Evolutionary conservation across 2,329 filamentous ascomycete species (phyloP).

Genomic region (Chaetothyriales sp.): DNA sequence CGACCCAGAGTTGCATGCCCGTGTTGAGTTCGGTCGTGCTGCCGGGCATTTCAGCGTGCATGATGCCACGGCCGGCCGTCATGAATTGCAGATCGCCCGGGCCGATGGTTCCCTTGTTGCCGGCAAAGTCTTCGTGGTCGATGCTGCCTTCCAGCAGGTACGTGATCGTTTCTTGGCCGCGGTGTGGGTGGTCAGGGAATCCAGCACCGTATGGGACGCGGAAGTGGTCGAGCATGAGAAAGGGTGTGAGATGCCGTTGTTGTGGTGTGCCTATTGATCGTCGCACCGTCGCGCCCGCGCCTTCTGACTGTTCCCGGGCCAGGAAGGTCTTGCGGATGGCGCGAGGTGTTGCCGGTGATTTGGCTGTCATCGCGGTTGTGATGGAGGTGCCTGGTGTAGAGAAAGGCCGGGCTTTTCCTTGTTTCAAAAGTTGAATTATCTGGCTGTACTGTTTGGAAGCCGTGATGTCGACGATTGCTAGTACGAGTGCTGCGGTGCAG

Average conservation of each 20-base stretch:
- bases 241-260: conserved; percentile 76
- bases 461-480: neutral
- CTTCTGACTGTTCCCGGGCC: conserved; percentile 75
- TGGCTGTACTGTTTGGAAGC: neutral
- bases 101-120: conserved; percentile 69
- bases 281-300: conserved; percentile 73
- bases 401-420: neutral
- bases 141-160: conserved; percentile 76
- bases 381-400: neutral
- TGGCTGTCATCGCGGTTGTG: neutral
- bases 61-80: conserved; percentile 83
- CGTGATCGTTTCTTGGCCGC: conserved; percentile 80
- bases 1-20: conserved; percentile 91
- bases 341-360: conserved; percentile 35
- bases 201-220: conserved; percentile 64
- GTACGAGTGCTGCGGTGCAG: conserved; percentile 8
- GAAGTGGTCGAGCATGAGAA: conserved; percentile 95
- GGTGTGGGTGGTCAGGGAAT: conserved; percentile 74
- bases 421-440: neutral
- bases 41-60: conserved; percentile 90
- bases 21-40: conserved; percentile 70
- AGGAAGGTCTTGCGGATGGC: conserved; percentile 72
- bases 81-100: conserved; percentile 94
- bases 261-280: conserved; percentile 74
- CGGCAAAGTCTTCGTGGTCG: conserved; percentile 86